Evolutionary conservation across 441 rosid genomes (phyloP), one percentile per base, ranked within the genome.

Genomic region (Dalechampia spathulata): DNA sequence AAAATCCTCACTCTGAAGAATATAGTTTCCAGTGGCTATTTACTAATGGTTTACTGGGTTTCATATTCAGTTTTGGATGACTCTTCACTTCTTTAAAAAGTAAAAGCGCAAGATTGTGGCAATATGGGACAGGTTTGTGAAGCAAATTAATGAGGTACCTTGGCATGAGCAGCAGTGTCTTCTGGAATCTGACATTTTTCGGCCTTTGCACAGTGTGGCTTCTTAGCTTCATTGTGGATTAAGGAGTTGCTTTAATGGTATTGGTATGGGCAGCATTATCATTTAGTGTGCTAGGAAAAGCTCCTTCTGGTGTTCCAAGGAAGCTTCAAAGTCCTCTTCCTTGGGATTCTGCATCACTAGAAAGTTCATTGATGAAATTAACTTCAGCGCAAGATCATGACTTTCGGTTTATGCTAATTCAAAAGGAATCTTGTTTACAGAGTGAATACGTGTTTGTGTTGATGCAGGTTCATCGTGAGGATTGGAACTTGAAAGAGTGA

Each of bases 231-330:
- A 68, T 75, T 14, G 89, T 89, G 20, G 97, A 90, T 55, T 87
- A 90, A 46, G 97, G 95, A 48, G 88, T 83, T 63, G 86, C 93
- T n/a, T 63, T 84, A 16, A 81, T 83, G 88, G 90, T 90, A 43
- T 59, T 90, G 55, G 20, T 80, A 40, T 90, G 90, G 90, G 70
- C 93, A 2, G 79, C 73, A 48, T 21, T 85, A 59, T 82, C 95
- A 21, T 83, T 66, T 62, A 43, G 57, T n/a, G 66, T 70, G 22
- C 90, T 93, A 2, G 56, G 55, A 9, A 49, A 67, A 56, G 75
- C 87, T 64, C 87, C 87, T 34, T 22, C 69, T 30, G 95, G 80
- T 42, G 82, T 90, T 73, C 97, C 97, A 0, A 79, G 97, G 72
- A 79, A 85, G 68, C 77, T 90, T 16, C 58, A 66, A 15, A 28